phyloP scores from a whole-genome alignment of 352 stramenopile species.

The Phytopythium sindhum region DNA sequence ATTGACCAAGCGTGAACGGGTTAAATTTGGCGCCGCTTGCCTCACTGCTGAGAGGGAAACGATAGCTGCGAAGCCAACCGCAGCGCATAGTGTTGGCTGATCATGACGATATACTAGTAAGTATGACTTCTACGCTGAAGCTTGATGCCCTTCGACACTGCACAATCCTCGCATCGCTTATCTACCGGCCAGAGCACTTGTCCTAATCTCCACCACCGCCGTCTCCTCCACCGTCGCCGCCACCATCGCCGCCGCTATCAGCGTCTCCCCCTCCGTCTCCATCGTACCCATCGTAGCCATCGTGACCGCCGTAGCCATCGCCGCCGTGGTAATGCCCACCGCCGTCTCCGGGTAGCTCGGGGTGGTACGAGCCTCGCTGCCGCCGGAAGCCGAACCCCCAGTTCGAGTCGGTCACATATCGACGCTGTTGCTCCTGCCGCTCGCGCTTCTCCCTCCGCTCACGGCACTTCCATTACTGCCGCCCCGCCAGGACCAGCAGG shows the following conservation, averaged over 20 bases:
- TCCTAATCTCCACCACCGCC: conserved; percentile 2
- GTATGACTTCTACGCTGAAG: no score
- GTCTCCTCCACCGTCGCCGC: not conserved
- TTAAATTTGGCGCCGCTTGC: no score
- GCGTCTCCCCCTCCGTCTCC: not conserved
- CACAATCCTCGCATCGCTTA: no score
- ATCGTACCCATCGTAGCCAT: not conserved
- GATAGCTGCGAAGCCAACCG: no score
- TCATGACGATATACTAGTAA: no score
- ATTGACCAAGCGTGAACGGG: no score
- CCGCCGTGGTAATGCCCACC: not conserved
- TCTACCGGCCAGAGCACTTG: no score
- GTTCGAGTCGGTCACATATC: conserved; percentile 1
- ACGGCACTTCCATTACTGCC: not conserved
- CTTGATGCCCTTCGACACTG: no score
- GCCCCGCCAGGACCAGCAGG: not conserved
- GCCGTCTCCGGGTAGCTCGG: not conserved
- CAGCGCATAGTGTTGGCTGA: no score
- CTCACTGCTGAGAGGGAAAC: no score
- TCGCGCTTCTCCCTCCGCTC: not conserved
- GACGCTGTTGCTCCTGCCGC: not conserved
- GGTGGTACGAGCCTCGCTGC: not conserved
- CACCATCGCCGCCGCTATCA: not conserved
- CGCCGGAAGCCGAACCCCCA: conserved; percentile 1
- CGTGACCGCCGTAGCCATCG: not conserved